phyloP scores from a whole-genome alignment of 805 yeast genomes.

The Candida pini region DNA sequence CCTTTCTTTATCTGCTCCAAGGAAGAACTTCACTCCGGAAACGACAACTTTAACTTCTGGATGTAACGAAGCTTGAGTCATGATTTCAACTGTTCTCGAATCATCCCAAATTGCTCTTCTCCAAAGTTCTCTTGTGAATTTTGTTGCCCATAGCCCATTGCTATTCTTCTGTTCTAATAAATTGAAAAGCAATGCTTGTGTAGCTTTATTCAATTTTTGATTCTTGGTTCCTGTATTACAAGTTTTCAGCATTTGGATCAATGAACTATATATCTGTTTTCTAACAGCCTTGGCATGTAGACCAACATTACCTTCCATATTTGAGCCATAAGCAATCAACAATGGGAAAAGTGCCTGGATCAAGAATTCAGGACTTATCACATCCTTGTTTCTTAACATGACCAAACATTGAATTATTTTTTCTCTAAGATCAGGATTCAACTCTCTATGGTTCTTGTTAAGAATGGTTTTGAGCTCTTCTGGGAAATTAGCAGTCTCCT shows the following conservation, averaged over 20 bases:
- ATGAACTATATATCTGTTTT: constrained; percentile 72
- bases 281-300: constrained; percentile 78
- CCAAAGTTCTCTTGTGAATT: constrained; percentile 93
- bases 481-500: constrained; percentile 82
- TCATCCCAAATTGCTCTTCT: constrained; percentile 98
- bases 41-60: constrained; percentile 80
- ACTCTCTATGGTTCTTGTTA: constrained; percentile 68
- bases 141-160: constrained; percentile 91
- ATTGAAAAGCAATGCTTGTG: constrained; percentile 89
- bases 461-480: constrained; percentile 68
- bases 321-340: constrained; percentile 58
- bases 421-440: constrained; percentile 82
- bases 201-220: constrained; percentile 81
- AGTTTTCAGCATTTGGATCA: constrained; percentile 71
- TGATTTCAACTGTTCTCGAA: constrained; percentile 91
- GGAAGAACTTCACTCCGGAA: constrained; percentile 85
- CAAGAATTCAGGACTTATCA: constrained; percentile 71
- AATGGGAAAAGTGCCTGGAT: constrained; percentile 88
- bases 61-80: constrained; percentile 93
- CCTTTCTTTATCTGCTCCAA: constrained; percentile 93
- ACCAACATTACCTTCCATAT: constrained; percentile 38
- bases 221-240: constrained; percentile 87
- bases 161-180: constrained; percentile 75
- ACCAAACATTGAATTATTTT: constrained; percentile 85
- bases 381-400: constrained; percentile 82